A percentile compares a stretch with the other conserved stretches of the same genome.
Conservation (phyloP, 2,329 filamentous ascomycete species). For the Xylariaceae sp. region DNA sequence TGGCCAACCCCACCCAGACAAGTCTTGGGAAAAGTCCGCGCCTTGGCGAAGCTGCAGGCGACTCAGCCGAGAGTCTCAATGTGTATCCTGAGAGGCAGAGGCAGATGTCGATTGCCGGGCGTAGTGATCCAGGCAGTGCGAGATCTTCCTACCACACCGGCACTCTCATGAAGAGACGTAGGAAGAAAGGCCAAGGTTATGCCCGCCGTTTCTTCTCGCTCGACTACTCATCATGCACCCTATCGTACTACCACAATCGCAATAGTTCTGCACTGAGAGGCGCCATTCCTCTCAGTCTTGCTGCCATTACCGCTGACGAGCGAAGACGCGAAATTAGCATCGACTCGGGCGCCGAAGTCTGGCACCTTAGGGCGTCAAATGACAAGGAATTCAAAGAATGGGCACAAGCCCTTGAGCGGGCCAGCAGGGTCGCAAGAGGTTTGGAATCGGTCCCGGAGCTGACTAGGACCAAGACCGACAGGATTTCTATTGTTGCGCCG, state of each 20-base stretch:
- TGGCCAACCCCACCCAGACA: conserved; percentile 41
- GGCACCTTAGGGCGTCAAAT: conserved; percentile 84
- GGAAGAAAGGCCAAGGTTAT: conserved; percentile 91
- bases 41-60: conserved; percentile 42
- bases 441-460: conserved; percentile 38
- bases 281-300: conserved; percentile 85
- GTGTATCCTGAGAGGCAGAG: conserved; percentile 42
- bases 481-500: conserved; percentile 20
- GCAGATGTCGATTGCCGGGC: conserved; percentile 48
- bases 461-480: conserved; percentile 22
- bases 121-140: conserved; percentile 44
- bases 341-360: conserved; percentile 93
- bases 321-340: conserved; percentile 88
- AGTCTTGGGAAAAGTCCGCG: conserved; percentile 51
- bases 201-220: conserved; percentile 93
- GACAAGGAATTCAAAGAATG: conserved; percentile 83
- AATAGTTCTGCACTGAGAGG: conserved; percentile 90
- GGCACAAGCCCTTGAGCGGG: conserved; percentile 80
- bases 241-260: conserved; percentile 94
- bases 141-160: conserved; percentile 71
- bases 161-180: conserved; percentile 78
- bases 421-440: conserved; percentile 62
- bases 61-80: conserved; percentile 59
- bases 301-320: conserved; percentile 86
- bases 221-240: conserved; percentile 87